These are phyloP conservation scores for Rhynchosporium agropyri DNA, from an alignment of 2,329 filamentous ascomycete species.

Conservation along the genomic window DNA sequence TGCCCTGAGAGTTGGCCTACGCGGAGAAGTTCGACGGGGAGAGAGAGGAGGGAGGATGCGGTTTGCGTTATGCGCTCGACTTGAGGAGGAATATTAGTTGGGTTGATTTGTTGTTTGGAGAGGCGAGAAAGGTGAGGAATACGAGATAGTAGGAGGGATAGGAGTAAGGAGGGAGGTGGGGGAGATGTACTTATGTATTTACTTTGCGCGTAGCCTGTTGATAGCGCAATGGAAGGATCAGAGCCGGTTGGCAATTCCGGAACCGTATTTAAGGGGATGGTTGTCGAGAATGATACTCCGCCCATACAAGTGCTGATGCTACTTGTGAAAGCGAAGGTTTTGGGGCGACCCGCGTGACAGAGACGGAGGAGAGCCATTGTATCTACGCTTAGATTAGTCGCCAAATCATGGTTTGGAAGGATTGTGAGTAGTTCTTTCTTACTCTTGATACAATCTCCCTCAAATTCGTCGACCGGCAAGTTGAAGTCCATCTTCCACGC, in stretches of 20 bases:
- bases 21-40: slow-evolving; percentile 35
- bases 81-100: slow-evolving; percentile 4
- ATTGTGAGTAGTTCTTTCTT: slow-evolving; percentile 9
- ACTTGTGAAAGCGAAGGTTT: slow-evolving; percentile 37
- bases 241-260: slow-evolving; percentile 32
- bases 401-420: not conserved
- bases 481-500: slow-evolving; percentile 43
- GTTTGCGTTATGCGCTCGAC: slow-evolving; percentile 37
- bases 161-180: not conserved
- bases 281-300: slow-evolving; percentile 17
- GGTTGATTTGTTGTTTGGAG: not conserved
- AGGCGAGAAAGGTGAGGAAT: not conserved
- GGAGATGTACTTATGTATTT: slow-evolving; percentile 36
- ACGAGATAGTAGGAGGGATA: not conserved
- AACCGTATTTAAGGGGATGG: slow-evolving; percentile 13
- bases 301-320: slow-evolving; percentile 40
- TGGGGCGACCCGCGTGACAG: slow-evolving; percentile 33
- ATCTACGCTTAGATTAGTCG: slow-evolving; percentile 23
- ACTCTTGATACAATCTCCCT: slow-evolving; percentile 41
- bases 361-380: slow-evolving; percentile 41
- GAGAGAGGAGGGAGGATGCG: slow-evolving; percentile 22
- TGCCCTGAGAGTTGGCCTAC: slow-evolving; percentile 38
- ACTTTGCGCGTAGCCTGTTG: slow-evolving; percentile 38
- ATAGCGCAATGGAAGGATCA: slow-evolving; percentile 31
- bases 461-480: slow-evolving; percentile 38